Conservation (phyloP, 345 rosid species). For the Clausena lansium region DNA sequence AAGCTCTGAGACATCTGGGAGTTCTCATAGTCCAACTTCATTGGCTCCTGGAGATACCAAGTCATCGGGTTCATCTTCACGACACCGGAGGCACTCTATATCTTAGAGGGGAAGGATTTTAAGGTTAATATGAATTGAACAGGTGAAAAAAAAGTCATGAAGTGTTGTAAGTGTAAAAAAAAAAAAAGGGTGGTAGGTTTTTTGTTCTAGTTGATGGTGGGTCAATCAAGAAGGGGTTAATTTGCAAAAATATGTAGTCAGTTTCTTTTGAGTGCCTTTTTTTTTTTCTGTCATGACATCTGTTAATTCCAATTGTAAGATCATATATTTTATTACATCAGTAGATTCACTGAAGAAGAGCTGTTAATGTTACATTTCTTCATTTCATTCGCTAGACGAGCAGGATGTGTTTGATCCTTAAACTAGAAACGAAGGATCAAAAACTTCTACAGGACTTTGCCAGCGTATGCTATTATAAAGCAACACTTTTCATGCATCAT, state of each 20-base stretch:
- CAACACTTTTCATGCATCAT: not conserved
- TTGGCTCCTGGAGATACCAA: conserved; percentile 59
- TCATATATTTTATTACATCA: not conserved
- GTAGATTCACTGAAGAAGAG: not conserved
- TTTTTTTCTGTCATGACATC: not conserved
- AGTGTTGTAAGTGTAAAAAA: conserved; percentile 17
- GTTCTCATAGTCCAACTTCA: conserved; percentile 83
- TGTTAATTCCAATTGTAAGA: conserved; percentile 3
- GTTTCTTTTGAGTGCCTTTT: not conserved
- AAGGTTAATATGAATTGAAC: conserved; percentile 7
- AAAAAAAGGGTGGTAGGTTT: conserved; percentile 21
- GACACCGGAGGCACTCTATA: conserved; percentile 76
- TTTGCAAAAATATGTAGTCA: conserved; percentile 2
- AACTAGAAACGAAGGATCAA: not conserved
- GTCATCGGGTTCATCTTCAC: conserved; percentile 64
- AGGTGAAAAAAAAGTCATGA: not conserved
- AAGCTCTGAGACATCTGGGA: conserved; percentile 82
- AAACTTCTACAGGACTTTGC: not conserved
- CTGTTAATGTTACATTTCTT: not conserved
- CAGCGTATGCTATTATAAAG: not conserved
- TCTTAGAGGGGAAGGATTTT: conserved; percentile 37
- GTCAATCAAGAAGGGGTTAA: not conserved
- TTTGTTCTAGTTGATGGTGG: conserved; percentile 20
- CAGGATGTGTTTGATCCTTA: too few relatives aligned
- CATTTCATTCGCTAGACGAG: not conserved